Evolutionary conservation across 1,139 yeast genomes (phyloP), one percentile per base, ranked within the genome.

Genomic region (Casaregolazyma suthepensis): DNA sequence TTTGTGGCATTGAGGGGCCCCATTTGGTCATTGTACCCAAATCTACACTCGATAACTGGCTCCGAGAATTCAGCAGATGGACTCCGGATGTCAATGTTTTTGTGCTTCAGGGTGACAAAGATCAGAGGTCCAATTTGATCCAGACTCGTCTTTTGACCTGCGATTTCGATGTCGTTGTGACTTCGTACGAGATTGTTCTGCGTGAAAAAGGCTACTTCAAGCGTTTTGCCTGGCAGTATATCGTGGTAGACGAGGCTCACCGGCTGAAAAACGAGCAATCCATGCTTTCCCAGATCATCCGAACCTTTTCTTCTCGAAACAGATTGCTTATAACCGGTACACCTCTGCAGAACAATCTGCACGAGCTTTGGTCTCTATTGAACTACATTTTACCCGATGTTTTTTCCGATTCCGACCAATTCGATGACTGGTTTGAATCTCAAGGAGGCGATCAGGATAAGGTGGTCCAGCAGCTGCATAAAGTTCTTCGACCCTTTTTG

Each of bases 211-310:
- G 89, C 12, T 79, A 82, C 48, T 77, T 93, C 60, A 86, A 85
- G 65, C 89, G 89, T 66, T 76, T 93, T 59, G 83, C 85, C 52
- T 93, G 99, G 99, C 91, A 91, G 71, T 93, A 91, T 66, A 83
- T 93, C 54, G 81, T 93, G 23, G 91, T 93, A 45, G 99, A 93
- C 72, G 99, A 93, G 70, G 99, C 98, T 1, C 99, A 93, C 67
- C 80, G 98, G 66, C 91, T 93, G 66, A 93, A 93, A 67, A 93
- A 93, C 68, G 98, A 93, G 68, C 96, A 87, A 65, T 83, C 94
- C 51, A 82, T 94, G 54, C 75, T 93, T 54, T 89, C 96, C 0
- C 96, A 90, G 68, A 90, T 93, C 57, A 85, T 93, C 54, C 80
- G 98, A 59, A 74, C 89, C 50, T 90, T 93, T 65, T 85, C 87